A percentile compares a stretch with the other conserved stretches of the same genome.
phyloP scores from a whole-genome alignment of 768 basidiomycete species.

The Suillus bovinus region DNA sequence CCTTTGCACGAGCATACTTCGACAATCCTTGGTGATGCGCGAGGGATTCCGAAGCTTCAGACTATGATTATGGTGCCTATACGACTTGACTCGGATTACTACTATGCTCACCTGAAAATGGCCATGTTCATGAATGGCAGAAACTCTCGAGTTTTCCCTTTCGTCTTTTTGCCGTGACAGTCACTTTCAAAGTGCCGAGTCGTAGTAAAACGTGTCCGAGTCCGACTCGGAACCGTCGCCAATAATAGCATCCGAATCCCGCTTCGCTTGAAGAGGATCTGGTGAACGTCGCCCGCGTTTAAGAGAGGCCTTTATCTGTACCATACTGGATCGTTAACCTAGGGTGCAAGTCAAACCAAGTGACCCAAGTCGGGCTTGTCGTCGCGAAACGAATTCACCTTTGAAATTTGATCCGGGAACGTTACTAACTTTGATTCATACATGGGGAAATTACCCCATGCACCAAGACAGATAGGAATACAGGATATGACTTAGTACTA shows the following conservation, averaged over 20 bases:
- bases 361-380: not conserved
- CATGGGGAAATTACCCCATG: not conserved
- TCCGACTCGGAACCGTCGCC: not conserved
- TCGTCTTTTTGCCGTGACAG: not conserved
- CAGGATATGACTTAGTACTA: conserved; percentile 1
- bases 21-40: conserved; percentile 38
- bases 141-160: conserved; percentile 4
- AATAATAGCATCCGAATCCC: not conserved
- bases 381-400: not conserved
- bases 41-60: conserved; percentile 43
- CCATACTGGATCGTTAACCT: not conserved
- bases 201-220: not conserved
- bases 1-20: conserved; percentile 34
- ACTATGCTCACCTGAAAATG: conserved; percentile 17
- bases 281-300: not conserved
- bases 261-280: not conserved
- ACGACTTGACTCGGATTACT: not conserved
- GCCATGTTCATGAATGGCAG: conserved; percentile 35
- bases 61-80: no score
- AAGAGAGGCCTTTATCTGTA: not conserved
- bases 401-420: not conserved
- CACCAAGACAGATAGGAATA: not conserved
- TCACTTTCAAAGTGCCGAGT: not conserved
- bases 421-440: not conserved
- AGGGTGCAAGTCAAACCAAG: not conserved